Base-by-base conservation (phyloP, 352 stramenopile genomes). In the Elongisporangium prolatum region DNA sequence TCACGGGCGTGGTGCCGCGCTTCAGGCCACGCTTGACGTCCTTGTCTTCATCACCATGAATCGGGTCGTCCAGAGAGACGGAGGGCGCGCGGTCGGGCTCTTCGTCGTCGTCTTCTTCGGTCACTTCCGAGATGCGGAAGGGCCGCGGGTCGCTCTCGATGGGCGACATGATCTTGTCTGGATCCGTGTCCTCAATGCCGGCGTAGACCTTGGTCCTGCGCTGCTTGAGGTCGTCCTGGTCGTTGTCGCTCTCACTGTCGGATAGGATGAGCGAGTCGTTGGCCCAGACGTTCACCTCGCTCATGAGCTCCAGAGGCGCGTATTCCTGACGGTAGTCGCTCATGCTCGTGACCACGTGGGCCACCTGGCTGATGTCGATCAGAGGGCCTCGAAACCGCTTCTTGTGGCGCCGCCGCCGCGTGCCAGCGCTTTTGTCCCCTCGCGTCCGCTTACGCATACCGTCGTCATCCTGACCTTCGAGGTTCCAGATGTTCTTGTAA, bases 251-350 rank as follows among this genome's bases (percentile, higher is more conserved):
- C 52, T 71, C 21, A 55, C 53, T 47, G 3, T 28, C 60, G 40
- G 62, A 0, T 63, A 48, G 16, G 16, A 44, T 44, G 34, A 44
- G 34, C 34, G 34, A 44, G 34, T 44, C 59, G 48, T 75, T 68
- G 40, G 76, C 70, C 82, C 82, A 91, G 56, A 91, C 71, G 60
- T 91, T 91, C 21, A 72, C 54, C 2, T 59, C 54, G 18, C 51
- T n/a, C 67, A 68, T 64, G 49, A 22, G 49, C 3, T 21, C n/a
- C 17, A 73, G 50, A 2, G 67, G 55, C 7, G 59, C 69, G 71
- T 93, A 93, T 56, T 89, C 83, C 25, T 61, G 68, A 18, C 80
- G 84, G 68, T 88, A 93, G 63, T 93, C 77, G 1, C 68, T 79
- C 59, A 80, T 67, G 13, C 73, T 85, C 25, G 77, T 87, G 20